A percentile compares a stretch with the other conserved stretches of the same genome.
Conservation (phyloP, 2,329 filamentous ascomycete species). For the Pseudogymnoascus sp. region DNA sequence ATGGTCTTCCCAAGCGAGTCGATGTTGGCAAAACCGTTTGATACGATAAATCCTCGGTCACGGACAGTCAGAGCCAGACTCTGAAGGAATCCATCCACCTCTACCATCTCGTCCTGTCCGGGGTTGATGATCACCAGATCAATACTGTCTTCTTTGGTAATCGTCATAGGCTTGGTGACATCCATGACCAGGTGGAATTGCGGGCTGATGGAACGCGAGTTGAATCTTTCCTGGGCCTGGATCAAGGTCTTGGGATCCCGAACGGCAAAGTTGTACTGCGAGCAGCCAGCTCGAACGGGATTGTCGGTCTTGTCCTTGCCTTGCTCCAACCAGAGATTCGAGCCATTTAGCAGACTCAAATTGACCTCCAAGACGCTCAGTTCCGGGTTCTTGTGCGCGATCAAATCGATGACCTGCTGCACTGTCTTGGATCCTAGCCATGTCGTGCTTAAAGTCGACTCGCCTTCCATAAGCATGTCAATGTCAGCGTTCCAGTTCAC, state of each 20-base stretch:
- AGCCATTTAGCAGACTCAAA: constrained; percentile 21
- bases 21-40: background rate
- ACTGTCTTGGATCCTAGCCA: background rate
- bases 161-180: background rate
- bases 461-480: constrained; percentile 16
- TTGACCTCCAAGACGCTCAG: constrained; percentile 33
- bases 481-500: constrained; percentile 25
- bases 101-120: background rate
- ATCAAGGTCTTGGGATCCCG: constrained; percentile 16
- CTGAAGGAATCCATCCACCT: background rate
- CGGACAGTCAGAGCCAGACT: background rate
- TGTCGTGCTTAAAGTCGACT: background rate
- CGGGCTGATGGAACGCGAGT: background rate
- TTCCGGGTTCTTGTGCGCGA: constrained; percentile 33
- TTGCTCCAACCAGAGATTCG: constrained; percentile 28
- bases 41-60: background rate
- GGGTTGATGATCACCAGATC: background rate
- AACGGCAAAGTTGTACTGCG: constrained; percentile 17
- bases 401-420: constrained; percentile 29
- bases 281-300: constrained; percentile 16
- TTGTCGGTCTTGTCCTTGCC: background rate
- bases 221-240: constrained; percentile 14
- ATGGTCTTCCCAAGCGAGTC: background rate
- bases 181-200: background rate
- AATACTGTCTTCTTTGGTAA: background rate